A percentile compares a stretch with the other conserved stretches of the same genome.
Evolutionary conservation across 495 filamentous ascomycete species (phyloP).

Genomic region (Hypomontagnella submonticulosa): DNA sequence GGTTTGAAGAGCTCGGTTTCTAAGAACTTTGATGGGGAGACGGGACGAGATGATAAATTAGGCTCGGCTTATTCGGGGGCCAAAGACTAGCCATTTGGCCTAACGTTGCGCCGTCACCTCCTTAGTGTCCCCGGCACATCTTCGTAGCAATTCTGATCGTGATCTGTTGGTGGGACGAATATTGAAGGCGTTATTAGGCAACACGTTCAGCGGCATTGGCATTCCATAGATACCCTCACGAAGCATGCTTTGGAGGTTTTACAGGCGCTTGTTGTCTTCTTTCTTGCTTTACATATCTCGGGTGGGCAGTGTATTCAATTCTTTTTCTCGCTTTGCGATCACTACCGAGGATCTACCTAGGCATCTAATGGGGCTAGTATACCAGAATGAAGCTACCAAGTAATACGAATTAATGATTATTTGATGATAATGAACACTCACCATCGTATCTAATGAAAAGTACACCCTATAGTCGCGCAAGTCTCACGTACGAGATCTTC

Average conservation of each 20-base stretch:
- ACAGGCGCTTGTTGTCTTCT: slow-evolving; percentile 37
- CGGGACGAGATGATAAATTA: slow-evolving; percentile 2
- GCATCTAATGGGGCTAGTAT: slow-evolving; percentile 36
- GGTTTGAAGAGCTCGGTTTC: slow-evolving; percentile 40
- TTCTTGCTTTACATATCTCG: slow-evolving; percentile 23
- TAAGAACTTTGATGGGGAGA: slow-evolving; percentile 20
- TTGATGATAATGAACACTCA: slow-evolving; percentile 1
- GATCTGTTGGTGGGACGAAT: background rate
- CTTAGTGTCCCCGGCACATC: slow-evolving; percentile 3
- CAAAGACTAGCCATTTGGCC: background rate
- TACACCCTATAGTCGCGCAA: slow-evolving; percentile 12
- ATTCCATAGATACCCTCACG: slow-evolving; percentile 46
- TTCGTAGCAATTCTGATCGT: slow-evolving; percentile 12
- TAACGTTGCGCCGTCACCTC: background rate
- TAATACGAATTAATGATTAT: slow-evolving; percentile 29
- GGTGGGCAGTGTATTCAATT: slow-evolving; percentile 38
- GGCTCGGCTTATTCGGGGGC: background rate
- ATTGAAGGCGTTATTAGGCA: slow-evolving; percentile 30
- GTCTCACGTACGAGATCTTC: slow-evolving; percentile 18
- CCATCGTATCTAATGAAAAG: background rate
- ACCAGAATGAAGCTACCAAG: slow-evolving; percentile 41
- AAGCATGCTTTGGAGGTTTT: slow-evolving; percentile 40
- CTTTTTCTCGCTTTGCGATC: slow-evolving; percentile 22
- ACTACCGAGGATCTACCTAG: slow-evolving; percentile 16
- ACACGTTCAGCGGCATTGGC: slow-evolving; percentile 35